phyloP scores from a whole-genome alignment of 805 yeast species.

The Lipomyces japonicus region DNA sequence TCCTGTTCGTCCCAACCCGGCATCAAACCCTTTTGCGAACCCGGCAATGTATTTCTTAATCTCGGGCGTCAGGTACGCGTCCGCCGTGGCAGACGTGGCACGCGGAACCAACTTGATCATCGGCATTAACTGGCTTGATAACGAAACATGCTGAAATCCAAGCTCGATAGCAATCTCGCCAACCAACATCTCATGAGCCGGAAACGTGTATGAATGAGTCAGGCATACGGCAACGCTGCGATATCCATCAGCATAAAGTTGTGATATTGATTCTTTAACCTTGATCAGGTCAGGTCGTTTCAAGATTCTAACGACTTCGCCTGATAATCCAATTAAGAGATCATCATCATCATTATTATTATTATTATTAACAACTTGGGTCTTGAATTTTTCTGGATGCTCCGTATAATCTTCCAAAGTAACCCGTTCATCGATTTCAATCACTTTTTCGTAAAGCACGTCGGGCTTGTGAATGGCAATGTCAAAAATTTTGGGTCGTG shows the following conservation, averaged over 20 bases:
- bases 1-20: conserved; percentile 43
- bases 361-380: conserved; percentile 28
- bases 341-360: conserved; percentile 34
- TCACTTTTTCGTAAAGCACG: conserved; percentile 67
- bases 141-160: conserved; percentile 65
- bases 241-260: conserved; percentile 55
- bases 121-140: conserved; percentile 67
- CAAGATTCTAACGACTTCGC: conserved; percentile 61
- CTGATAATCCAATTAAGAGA: conserved; percentile 57
- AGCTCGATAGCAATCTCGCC: conserved; percentile 58
- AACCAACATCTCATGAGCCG: conserved; percentile 60
- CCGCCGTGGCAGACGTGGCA: conserved; percentile 74
- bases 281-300: conserved; percentile 48
- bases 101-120: conserved; percentile 75
- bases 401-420: conserved; percentile 78
- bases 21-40: conserved; percentile 58
- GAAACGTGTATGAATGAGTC: conserved; percentile 69
- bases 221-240: conserved; percentile 68
- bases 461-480: conserved; percentile 68
- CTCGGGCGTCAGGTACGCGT: conserved; percentile 79
- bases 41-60: conserved; percentile 60
- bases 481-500: conserved; percentile 87
- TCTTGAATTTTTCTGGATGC: conserved; percentile 48
- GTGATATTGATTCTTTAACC: conserved; percentile 43
- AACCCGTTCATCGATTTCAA: conserved; percentile 86